Percentiles rank a stretch among this genome's conserved stretches.
phyloP scores from a whole-genome alignment of 768 basidiomycete genomes.

The Asterophora parasitica region DNA sequence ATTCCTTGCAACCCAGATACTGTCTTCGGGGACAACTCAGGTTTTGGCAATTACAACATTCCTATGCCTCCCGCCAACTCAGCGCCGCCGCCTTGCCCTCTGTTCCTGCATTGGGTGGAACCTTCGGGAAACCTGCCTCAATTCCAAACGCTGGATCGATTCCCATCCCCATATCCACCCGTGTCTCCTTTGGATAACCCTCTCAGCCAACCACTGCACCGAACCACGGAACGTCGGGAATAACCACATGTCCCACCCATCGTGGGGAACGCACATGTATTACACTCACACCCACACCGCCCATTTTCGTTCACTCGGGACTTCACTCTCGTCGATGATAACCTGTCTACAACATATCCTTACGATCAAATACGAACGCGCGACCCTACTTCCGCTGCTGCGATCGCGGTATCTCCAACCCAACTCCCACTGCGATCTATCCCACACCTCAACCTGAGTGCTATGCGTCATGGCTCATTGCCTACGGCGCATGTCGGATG shows the following conservation, averaged over 20 bases:
- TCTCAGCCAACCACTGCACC: not conserved
- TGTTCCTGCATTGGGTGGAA: not conserved
- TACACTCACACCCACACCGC: not conserved
- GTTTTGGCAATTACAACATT: not conserved
- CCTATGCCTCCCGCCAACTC: not conserved
- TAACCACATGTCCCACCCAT: not conserved
- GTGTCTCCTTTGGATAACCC: not conserved
- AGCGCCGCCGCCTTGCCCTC: not conserved
- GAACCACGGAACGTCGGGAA: not conserved
- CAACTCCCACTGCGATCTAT: slow-evolving; percentile 2
- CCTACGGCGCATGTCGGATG: slow-evolving; percentile 3
- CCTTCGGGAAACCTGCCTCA: not conserved
- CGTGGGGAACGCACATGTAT: not conserved
- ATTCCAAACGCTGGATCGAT: not conserved
- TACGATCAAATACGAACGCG: slow-evolving; percentile 4
- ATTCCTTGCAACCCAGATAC: not conserved
- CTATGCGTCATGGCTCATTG: slow-evolving; percentile 16
- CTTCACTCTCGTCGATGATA: not conserved
- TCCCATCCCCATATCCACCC: not conserved
- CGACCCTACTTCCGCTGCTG: not conserved
- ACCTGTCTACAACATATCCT: not conserved
- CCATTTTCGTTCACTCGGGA: slow-evolving; percentile 3
- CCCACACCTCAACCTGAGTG: slow-evolving; percentile 15
- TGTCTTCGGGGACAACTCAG: not conserved
- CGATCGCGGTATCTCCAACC: not conserved